A percentile compares a stretch with the other conserved stretches of the same genome.
phyloP scores from a whole-genome alignment of 768 basidiomycete genomes.

The Coprinellus micaceus region DNA sequence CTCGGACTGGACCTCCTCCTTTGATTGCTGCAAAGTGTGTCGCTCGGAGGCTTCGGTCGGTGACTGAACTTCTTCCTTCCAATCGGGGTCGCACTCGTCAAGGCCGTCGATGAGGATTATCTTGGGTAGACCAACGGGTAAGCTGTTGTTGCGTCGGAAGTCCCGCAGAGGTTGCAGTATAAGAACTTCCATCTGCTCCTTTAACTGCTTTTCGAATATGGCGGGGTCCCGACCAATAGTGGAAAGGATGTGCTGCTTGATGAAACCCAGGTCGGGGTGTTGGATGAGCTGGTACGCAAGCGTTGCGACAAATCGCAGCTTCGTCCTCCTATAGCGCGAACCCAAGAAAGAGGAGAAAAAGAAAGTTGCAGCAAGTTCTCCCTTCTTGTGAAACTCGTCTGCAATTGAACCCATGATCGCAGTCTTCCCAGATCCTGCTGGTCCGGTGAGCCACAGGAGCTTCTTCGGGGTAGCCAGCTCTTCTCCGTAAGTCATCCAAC shows the following conservation, averaged over 20 bases:
- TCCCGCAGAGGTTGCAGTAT: not conserved
- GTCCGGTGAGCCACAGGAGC: not conserved
- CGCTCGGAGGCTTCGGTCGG: not conserved
- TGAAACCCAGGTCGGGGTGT: not conserved
- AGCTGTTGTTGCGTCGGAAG: too few relatives aligned
- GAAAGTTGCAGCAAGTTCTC: not conserved
- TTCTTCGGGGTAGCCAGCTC: too few relatives aligned
- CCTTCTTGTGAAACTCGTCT: not conserved
- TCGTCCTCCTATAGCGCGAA: not conserved
- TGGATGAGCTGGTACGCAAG: not conserved
- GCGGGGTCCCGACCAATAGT: not conserved
- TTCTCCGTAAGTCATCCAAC: not conserved
- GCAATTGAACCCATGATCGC: too few relatives aligned
- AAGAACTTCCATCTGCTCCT: not conserved
- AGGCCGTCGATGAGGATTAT: not conserved
- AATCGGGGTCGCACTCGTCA: too few relatives aligned
- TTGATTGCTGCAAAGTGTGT: not conserved
- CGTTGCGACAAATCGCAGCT: not conserved
- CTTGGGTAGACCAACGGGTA: not conserved
- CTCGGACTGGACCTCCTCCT: not conserved
- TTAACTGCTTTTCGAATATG: not conserved
- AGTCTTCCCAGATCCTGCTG: too few relatives aligned
- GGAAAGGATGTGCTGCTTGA: not conserved
- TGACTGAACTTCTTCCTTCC: too few relatives aligned
- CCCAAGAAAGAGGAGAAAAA: slow-evolving; percentile 2